Evolutionary conservation across 768 basidiomycete genomes (phyloP), one percentile per base, ranked within the genome.

Genomic region (Tephrocybe sp.): DNA sequence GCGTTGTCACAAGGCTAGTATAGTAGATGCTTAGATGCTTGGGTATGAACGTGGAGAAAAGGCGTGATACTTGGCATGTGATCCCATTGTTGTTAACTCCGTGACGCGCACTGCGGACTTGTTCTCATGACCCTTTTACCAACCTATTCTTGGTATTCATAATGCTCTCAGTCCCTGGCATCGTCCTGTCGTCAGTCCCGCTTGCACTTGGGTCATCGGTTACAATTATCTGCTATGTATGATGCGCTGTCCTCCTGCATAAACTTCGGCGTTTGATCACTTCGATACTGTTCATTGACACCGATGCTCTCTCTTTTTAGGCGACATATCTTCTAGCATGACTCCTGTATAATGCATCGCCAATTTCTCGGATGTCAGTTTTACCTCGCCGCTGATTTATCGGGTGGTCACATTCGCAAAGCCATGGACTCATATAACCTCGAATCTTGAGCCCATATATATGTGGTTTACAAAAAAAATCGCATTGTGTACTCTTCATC

Each of bases 321-420:
- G 22, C 40, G 38, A 20, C 22, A 34, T 5, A 2, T 16, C 22
- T 30, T 30, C 33, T 54, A 12, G 40, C 32, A 34, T 41, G 22
- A 38, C 35, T 23, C 30, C 34, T 39, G 41, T 55, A 19, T 43
- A n/a, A 20, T 47, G 12, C 23, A 20, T 50, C 62, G 62, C 61
- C 49, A 55, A 50, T 59, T 53, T 48, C 40, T 64, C 62, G 62
- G 62, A 56, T 40, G 47, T 49, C 54, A 42, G 41, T 32, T 11
- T 48, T 47, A 53, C 45, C 30, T 55, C 57, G 54, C 55, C 59
- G 62, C 60, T 50, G 42, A 52, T 60, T 50, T 58, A 38, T 63
- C 60, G 60, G 62, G 47, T 19, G 9, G 31, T 51, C 19, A 14
- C 38, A 13, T 14, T 48, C 11, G 16, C 48, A 26, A 40, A 17